A percentile compares a stretch with the other conserved stretches of the same genome.
phyloP scores from a whole-genome alignment of 2,329 filamentous ascomycete genomes.

The Clarireedia sp. region DNA sequence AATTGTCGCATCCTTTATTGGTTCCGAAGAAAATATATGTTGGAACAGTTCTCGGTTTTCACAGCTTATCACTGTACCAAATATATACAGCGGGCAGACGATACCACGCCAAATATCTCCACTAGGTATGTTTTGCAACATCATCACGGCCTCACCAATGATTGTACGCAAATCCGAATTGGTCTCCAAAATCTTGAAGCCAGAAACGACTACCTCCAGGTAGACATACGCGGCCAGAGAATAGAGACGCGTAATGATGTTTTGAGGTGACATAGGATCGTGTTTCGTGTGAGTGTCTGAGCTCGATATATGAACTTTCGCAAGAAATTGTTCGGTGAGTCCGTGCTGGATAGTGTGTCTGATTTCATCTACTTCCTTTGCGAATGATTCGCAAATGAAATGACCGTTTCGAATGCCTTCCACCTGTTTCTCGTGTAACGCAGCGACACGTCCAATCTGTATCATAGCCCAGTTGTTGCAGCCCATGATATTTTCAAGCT shows the following conservation, averaged over 20 bases:
- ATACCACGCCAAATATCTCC: conserved; percentile 16
- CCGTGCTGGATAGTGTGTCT: conserved; percentile 17
- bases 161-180: conserved; percentile 9
- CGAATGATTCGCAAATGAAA: conserved; percentile 12
- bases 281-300: background rate
- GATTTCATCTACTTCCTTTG: conserved; percentile 14
- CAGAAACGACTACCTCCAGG: conserved; percentile 22
- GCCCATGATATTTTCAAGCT: conserved; percentile 44
- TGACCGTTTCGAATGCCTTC: conserved; percentile 30
- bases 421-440: conserved; percentile 49
- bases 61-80: conserved; percentile 19
- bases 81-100: conserved; percentile 22
- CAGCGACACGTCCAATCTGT: conserved; percentile 45
- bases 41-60: conserved; percentile 23
- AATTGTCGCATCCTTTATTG: conserved; percentile 21
- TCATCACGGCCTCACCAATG: conserved; percentile 16
- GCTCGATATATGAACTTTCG: conserved; percentile 13
- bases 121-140: conserved; percentile 16
- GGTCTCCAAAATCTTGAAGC: conserved; percentile 13
- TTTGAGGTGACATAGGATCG: background rate
- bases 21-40: conserved; percentile 18
- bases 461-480: conserved; percentile 50
- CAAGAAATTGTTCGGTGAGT: conserved; percentile 14
- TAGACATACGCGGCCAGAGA: conserved; percentile 21
- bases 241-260: conserved; percentile 21